Evolutionary conservation across 2,329 filamentous ascomycete species (phyloP).

Genomic region (Aspergillus tamarii): DNA sequence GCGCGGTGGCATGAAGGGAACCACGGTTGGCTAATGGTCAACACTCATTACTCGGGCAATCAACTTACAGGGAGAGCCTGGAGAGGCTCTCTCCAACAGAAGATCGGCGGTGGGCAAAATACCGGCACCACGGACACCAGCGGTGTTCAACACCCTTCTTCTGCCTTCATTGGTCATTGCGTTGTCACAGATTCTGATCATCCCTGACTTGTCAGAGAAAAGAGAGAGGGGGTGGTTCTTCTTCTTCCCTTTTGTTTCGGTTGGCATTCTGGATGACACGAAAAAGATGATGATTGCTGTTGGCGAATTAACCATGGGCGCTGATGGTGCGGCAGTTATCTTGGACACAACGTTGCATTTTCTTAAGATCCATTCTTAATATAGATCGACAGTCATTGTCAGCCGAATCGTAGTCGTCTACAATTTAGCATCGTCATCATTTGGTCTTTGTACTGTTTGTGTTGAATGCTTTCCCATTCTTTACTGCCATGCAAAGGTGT

Average conservation of each 20-base stretch:
- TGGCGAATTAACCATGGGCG: not conserved
- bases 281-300: constrained; percentile 13
- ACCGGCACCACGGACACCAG: constrained; percentile 4
- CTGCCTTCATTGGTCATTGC: not conserved
- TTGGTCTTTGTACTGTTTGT: not conserved
- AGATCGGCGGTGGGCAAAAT: not conserved
- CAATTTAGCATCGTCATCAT: not conserved
- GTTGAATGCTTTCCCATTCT: not conserved
- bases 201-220: not conserved
- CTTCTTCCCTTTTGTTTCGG: constrained; percentile 1
- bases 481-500: not conserved
- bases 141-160: not conserved
- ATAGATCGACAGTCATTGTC: not conserved
- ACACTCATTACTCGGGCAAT: not conserved
- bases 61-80: not conserved
- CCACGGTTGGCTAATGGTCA: constrained; percentile 16
- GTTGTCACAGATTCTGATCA: not conserved
- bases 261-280: constrained; percentile 8
- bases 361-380: not conserved
- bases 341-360: constrained; percentile 16
- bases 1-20: constrained; percentile 14
- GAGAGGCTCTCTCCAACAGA: not conserved
- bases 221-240: not conserved
- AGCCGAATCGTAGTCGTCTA: not conserved
- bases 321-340: not conserved